These are phyloP conservation scores for Zygotorulaspora mrakii DNA, from an alignment of 1,139 yeast genomes.

Conservation along the genomic window DNA sequence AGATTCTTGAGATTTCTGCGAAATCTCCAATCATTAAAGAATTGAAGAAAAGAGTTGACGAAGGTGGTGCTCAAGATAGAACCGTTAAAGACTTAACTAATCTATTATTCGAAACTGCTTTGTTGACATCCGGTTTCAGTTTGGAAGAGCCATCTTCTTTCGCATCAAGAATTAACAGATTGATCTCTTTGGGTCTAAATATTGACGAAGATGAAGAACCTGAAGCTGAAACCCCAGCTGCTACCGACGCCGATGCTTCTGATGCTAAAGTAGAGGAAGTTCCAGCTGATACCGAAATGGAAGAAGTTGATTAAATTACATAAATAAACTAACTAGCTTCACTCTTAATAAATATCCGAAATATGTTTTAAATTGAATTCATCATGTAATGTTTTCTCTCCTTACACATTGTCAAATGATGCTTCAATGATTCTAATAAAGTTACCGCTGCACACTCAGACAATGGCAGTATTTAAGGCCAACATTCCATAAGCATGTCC, in stretches of 20 bases:
- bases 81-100: slow-evolving; percentile 97
- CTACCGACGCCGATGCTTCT: slow-evolving; percentile 45
- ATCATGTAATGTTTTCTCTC: slow-evolving; percentile 1
- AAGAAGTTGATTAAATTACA: slow-evolving; percentile 85
- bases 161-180: slow-evolving; percentile 97
- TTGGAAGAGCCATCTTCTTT: slow-evolving; percentile 97
- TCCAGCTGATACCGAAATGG: slow-evolving; percentile 93
- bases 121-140: slow-evolving; percentile 97
- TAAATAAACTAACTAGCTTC: not conserved
- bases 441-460: too few relatives aligned
- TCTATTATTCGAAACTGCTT: slow-evolving; percentile 93
- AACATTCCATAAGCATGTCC: too few relatives aligned
- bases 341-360: slow-evolving; percentile 4
- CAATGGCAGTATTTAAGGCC: too few relatives aligned
- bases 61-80: slow-evolving; percentile 96
- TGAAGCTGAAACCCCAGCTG: slow-evolving; percentile 43
- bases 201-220: slow-evolving; percentile 83
- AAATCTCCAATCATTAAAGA: slow-evolving; percentile 92
- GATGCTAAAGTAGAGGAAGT: slow-evolving; percentile 58
- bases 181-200: slow-evolving; percentile 96
- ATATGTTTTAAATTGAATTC: slow-evolving; percentile 1
- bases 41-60: slow-evolving; percentile 93
- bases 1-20: slow-evolving; percentile 98
- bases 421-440: too few relatives aligned
- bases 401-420: too few relatives aligned